These are phyloP conservation scores for Saturnispora silvae DNA, from an alignment of 805 yeast species.

Conservation along the genomic window DNA sequence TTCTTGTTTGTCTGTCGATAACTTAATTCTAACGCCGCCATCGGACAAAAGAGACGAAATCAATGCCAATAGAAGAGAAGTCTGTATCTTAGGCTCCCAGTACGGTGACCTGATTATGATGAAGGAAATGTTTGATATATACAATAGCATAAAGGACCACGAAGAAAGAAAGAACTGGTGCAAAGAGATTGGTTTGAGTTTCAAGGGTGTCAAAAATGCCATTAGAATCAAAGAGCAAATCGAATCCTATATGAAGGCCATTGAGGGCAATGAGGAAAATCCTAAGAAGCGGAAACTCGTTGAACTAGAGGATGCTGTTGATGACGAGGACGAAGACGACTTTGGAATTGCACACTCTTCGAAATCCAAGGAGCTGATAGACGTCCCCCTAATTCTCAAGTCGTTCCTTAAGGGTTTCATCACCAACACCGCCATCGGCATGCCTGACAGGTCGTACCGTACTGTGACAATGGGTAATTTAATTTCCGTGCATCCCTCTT, in stretches of 20 bases:
- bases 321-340: slow-evolving; percentile 24
- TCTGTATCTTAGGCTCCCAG: slow-evolving; percentile 59
- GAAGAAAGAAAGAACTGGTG: slow-evolving; percentile 76
- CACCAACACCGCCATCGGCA: slow-evolving; percentile 85
- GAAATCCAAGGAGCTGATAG: slow-evolving; percentile 26
- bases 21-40: slow-evolving; percentile 67
- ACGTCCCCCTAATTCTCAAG: slow-evolving; percentile 52
- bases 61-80: slow-evolving; percentile 58
- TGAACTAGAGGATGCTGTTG: slow-evolving; percentile 13
- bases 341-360: no score
- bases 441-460: slow-evolving; percentile 88
- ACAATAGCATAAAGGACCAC: slow-evolving; percentile 31
- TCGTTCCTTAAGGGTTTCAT: slow-evolving; percentile 77
- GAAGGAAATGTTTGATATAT: slow-evolving; percentile 64
- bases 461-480: slow-evolving; percentile 79
- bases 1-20: slow-evolving; percentile 88
- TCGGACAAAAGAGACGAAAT: slow-evolving; percentile 78
- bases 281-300: not conserved
- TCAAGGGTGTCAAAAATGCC: slow-evolving; percentile 73
- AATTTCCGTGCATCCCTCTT: slow-evolving; percentile 84
- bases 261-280: slow-evolving; percentile 30
- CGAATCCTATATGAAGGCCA: slow-evolving; percentile 48
- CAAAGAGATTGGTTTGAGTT: slow-evolving; percentile 60
- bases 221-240: slow-evolving; percentile 67
- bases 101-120: slow-evolving; percentile 79